Base-by-base conservation (phyloP, 176 grass and related monocot genomes). In the Lolium perenne region DNA sequence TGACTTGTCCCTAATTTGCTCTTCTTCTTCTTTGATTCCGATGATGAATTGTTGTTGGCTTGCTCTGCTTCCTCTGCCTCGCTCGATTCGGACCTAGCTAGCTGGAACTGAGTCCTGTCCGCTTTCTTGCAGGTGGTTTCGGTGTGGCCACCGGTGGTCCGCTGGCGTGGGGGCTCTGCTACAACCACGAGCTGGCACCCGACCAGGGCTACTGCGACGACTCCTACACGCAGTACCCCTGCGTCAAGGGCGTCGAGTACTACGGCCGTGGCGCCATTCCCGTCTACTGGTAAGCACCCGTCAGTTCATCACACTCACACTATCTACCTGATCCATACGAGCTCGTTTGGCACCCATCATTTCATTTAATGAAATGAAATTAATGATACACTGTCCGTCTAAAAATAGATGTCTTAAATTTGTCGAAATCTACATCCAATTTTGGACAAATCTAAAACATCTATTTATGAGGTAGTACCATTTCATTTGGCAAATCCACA, bases 231-330 rank as follows among this genome's bases (percentile, higher is more conserved):
- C 82, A 85, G 88, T 97, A 80, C 43, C 93, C 91, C 43, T 97
- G 95, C 84, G 81, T 87, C 8, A 87, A 95, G 8, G 93, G 95
- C 40, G 93, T 26, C 46, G 87, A 97, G 38, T 97, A 97, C 91
- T 95, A 95, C 38, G 91, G 93, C 85, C 95, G 95, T 25, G 95
- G 95, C 47, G 93, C 95, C 2, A 88, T 95, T 8, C 91, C 95
- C 3, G 91, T 93, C 79, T 97, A 83, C 87, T 97, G 93, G 95
- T 95, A 84, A 70, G 81, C 23, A 9, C 15, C 3, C 4, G 0
- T 5, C 41, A 6, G 41, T 55, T 56, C 54, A 56, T 47, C 46
- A 47, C 46, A 47, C 41, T 45, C 12, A 32, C 62, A 65, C 12
- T 23, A 7, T 35, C 13, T 12, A 77, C 6, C 21, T 72, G 21